These are phyloP conservation scores for Saccharomyces jurei DNA, from an alignment of 805 yeast species.

Conservation along the genomic window DNA sequence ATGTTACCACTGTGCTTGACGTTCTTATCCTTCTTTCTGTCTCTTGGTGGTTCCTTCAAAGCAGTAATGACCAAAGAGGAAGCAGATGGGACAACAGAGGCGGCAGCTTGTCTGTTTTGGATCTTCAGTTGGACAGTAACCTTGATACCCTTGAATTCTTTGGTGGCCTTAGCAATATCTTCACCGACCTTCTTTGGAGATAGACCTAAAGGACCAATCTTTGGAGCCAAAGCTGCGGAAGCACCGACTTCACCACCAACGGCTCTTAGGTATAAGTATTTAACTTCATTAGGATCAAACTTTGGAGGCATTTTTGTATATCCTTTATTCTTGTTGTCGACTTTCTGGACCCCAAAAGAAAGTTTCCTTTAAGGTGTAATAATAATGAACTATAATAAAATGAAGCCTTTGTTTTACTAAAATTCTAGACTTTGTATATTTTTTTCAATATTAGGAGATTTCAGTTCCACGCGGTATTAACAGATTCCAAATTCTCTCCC, in stretches of 20 bases:
- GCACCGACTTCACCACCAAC: slow-evolving; percentile 99
- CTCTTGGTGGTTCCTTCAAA: slow-evolving; percentile 99
- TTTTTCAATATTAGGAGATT: neutral
- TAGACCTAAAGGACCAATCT: slow-evolving; percentile 99
- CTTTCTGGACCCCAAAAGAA: neutral
- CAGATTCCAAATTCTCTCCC: neutral
- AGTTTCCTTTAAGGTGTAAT: neutral
- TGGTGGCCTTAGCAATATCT: slow-evolving; percentile 99
- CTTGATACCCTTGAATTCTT: slow-evolving; percentile 97
- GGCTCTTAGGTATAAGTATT: slow-evolving; percentile 97
- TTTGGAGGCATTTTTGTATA: slow-evolving; percentile 79
- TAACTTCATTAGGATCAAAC: slow-evolving; percentile 97
- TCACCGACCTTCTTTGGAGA: slow-evolving; percentile 99
- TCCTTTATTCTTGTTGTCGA: slow-evolving; percentile 8
- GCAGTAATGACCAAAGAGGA: slow-evolving; percentile 98
- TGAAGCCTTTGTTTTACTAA: neutral
- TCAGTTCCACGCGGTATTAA: neutral
- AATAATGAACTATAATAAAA: neutral
- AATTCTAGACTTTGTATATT: neutral
- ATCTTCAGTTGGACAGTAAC: slow-evolving; percentile 97
- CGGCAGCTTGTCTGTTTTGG: slow-evolving; percentile 99
- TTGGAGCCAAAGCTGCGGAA: slow-evolving; percentile 98
- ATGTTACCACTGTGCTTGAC: slow-evolving; percentile 99
- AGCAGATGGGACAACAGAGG: slow-evolving; percentile 98
- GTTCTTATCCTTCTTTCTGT: slow-evolving; percentile 99